Percentiles rank a stretch among this genome's conserved stretches.
These are phyloP conservation scores for Tolypocladium tropicale DNA, from an alignment of 2,329 filamentous ascomycete species.

Conservation along the genomic window DNA sequence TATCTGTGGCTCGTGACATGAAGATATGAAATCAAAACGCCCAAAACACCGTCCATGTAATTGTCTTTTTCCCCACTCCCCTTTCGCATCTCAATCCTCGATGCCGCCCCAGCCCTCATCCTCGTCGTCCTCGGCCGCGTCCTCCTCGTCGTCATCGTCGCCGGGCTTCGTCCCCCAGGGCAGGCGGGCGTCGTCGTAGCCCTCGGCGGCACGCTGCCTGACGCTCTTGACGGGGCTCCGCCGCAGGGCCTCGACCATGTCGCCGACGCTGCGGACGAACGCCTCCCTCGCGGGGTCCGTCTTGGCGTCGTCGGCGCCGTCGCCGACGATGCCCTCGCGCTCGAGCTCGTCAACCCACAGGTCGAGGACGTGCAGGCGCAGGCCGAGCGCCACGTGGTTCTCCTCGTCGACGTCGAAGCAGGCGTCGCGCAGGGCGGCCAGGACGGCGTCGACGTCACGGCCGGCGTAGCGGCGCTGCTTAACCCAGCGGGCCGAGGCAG, in stretches of 20 bases:
- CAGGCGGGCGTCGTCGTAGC: conserved; percentile 64
- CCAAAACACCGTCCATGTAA: background rate
- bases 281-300: conserved; percentile 21
- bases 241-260: conserved; percentile 45
- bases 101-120: conserved; percentile 57
- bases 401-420: conserved; percentile 24
- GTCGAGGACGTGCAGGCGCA: conserved; percentile 81
- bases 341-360: conserved; percentile 87
- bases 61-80: background rate
- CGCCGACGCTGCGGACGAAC: conserved; percentile 43
- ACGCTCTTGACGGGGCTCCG: conserved; percentile 60
- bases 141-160: conserved; percentile 18
- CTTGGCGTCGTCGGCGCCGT: conserved; percentile 15
- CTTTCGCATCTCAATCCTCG: conserved; percentile 43
- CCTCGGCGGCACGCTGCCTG: conserved; percentile 57
- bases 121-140: conserved; percentile 27
- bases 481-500: conserved; percentile 50
- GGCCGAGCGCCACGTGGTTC: conserved; percentile 63
- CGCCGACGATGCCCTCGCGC: conserved; percentile 46
- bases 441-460: conserved; percentile 14
- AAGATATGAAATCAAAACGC: background rate
- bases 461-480: conserved; percentile 23
- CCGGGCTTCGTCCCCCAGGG: conserved; percentile 37
- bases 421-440: conserved; percentile 17
- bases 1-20: background rate